Conservation (phyloP, 164 flowering plant genomes). For the Aristolochia fimbriata region DNA sequence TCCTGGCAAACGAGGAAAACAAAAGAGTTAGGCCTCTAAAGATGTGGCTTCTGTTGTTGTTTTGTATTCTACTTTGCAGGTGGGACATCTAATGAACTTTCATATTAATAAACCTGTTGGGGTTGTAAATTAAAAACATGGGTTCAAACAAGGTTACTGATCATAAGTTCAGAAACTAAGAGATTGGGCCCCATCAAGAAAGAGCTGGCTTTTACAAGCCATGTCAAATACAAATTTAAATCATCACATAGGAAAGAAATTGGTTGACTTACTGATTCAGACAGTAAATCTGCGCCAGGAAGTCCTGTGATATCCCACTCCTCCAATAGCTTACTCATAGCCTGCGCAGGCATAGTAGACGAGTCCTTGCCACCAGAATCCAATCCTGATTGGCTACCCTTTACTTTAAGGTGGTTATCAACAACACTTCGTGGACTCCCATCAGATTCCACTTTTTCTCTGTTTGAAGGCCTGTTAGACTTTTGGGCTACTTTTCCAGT, state of each 20-base stretch:
- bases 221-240: too few species aligned
- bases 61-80: too few species aligned
- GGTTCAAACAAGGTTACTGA: too few species aligned
- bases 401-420: slow-evolving; percentile 13
- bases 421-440: slow-evolving; percentile 30
- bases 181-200: too few species aligned
- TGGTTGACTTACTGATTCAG: slow-evolving; percentile 49
- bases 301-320: slow-evolving; percentile 74
- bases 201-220: too few species aligned
- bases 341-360: slow-evolving; percentile 18
- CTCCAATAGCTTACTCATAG: slow-evolving; percentile 25
- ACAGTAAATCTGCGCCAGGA: slow-evolving; percentile 65
- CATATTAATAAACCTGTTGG: too few species aligned
- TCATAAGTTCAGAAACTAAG: too few species aligned
- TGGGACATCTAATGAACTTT: too few species aligned
- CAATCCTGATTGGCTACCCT: slow-evolving; percentile 18
- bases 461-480: slow-evolving; percentile 16
- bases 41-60: too few species aligned
- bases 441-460: slow-evolving; percentile 32
- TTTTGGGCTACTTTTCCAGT: slow-evolving; percentile 45
- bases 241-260: too few species aligned
- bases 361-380: slow-evolving; percentile 34
- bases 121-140: too few species aligned
- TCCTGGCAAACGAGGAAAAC: slow-evolving; percentile 39
- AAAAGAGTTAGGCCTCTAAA: not conserved